Conservation (phyloP, 768 basidiomycete genomes). For the Coprinopsis strossmayeri region DNA sequence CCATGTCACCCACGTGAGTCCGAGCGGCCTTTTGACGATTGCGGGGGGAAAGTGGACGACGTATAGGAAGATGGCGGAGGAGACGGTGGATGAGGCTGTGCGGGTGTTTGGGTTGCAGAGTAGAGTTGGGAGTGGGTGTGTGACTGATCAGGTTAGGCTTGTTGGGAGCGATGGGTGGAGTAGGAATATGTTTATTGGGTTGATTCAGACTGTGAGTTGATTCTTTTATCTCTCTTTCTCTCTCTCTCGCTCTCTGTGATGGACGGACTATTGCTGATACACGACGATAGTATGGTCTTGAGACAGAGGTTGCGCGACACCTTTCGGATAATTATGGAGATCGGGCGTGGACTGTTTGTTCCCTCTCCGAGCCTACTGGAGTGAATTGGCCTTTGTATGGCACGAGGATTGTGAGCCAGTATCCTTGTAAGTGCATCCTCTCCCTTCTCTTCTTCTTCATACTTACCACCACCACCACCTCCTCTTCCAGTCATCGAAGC, state of each 20-base stretch:
- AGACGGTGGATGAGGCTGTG: slow-evolving; percentile 85
- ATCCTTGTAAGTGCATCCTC: slow-evolving; percentile 55
- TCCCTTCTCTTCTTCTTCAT: not conserved
- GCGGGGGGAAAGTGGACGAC: slow-evolving; percentile 99
- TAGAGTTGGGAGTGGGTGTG: slow-evolving; percentile 52
- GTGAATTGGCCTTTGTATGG: slow-evolving; percentile 85
- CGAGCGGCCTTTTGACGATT: slow-evolving; percentile 83
- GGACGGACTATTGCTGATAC: not conserved
- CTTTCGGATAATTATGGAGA: slow-evolving; percentile 94
- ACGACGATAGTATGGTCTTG: slow-evolving; percentile 69
- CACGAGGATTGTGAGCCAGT: slow-evolving; percentile 56
- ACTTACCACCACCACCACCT: not conserved
- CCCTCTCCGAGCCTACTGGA: slow-evolving; percentile 71
- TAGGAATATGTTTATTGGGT: slow-evolving; percentile 92
- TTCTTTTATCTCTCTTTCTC: not conserved
- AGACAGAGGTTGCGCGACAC: slow-evolving; percentile 89
- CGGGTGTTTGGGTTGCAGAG: slow-evolving; percentile 64
- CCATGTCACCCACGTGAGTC: slow-evolving; percentile 83
- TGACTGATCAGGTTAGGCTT: slow-evolving; percentile 75
- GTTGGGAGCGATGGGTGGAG: slow-evolving; percentile 94
- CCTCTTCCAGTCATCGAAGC: slow-evolving; percentile 69
- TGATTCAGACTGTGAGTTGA: slow-evolving; percentile 76
- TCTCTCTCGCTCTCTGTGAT: not conserved
- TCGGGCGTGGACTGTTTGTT: slow-evolving; percentile 91
- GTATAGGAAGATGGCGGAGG: slow-evolving; percentile 92